A percentile compares a stretch with the other conserved stretches of the same genome.
phyloP scores from a whole-genome alignment of 1,284 basidiomycete species.

The Pascua guehoae region DNA sequence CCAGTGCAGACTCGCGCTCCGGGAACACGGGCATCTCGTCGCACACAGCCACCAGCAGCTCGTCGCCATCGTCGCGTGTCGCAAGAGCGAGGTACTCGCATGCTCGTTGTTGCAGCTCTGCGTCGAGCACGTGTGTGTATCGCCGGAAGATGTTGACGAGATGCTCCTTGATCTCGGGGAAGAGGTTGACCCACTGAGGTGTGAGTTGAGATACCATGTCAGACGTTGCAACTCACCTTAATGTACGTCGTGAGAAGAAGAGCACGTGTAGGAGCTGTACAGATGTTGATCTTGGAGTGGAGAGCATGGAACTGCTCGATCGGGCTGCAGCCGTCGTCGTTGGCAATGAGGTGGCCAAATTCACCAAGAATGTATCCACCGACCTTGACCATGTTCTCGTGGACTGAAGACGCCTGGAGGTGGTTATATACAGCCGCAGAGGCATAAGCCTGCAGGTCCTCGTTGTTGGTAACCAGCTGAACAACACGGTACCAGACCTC shows the following conservation, averaged over 20 bases:
- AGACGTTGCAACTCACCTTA: conserved; percentile 59
- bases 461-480: conserved; percentile 97
- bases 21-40: conserved; percentile 99
- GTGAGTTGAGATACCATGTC: too few species aligned
- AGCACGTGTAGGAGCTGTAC: conserved; percentile 85
- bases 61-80: conserved; percentile 76
- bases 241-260: conserved; percentile 94
- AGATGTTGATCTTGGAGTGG: conserved; percentile 93
- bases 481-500: conserved; percentile 99
- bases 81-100: conserved; percentile 92
- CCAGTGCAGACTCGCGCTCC: conserved; percentile 82
- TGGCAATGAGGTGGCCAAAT: conserved; percentile 89
- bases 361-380: conserved; percentile 98
- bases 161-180: conserved; percentile 95
- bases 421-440: conserved; percentile 91
- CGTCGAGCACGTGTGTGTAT: conserved; percentile 96
- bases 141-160: conserved; percentile 92
- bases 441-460: conserved; percentile 92
- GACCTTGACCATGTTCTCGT: conserved; percentile 96
- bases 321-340: conserved; percentile 87
- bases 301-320: conserved; percentile 91
- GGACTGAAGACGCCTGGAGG: conserved; percentile 79
- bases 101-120: conserved; percentile 95
- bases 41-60: conserved; percentile 87
- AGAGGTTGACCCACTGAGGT: conserved; percentile 73